Percentiles rank a stretch among this genome's conserved stretches.
phyloP scores from a whole-genome alignment of 768 basidiomycete species.

The Hortiboletus flavorubellus region DNA sequence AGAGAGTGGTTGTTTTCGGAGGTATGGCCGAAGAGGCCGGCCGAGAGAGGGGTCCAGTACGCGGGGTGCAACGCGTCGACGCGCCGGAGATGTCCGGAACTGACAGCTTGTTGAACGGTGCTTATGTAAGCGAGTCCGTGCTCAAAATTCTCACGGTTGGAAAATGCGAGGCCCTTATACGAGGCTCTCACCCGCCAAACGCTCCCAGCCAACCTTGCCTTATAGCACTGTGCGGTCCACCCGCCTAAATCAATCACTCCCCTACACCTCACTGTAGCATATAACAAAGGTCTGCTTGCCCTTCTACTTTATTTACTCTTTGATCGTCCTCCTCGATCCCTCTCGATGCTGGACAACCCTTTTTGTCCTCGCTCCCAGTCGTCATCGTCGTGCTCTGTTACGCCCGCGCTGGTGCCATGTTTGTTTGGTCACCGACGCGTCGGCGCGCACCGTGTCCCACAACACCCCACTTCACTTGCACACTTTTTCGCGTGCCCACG shows the following conservation, averaged over 20 bases:
- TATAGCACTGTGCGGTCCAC: conserved; percentile 35
- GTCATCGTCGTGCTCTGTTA: conserved; percentile 29
- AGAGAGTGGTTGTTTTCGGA: conserved; percentile 6
- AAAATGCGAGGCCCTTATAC: conserved; percentile 34
- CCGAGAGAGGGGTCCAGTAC: conserved; percentile 4
- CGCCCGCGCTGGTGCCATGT: conserved; percentile 19
- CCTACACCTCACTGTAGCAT: conserved; percentile 26
- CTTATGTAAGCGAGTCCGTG: conserved; percentile 37
- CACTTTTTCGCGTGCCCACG: conserved; percentile 29
- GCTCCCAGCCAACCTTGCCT: conserved; percentile 36
- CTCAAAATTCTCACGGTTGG: conserved; percentile 33
- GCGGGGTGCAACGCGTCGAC: conserved; percentile 11
- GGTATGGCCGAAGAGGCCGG: conserved; percentile 20
- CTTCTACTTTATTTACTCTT: conserved; percentile 20
- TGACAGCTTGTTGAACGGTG: conserved; percentile 31
- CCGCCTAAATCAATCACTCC: conserved; percentile 33
- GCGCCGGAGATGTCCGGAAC: conserved; percentile 24
- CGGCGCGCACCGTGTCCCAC: conserved; percentile 29
- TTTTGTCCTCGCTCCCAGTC: conserved; percentile 11
- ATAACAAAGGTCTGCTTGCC: conserved; percentile 28
- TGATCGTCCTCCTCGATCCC: conserved; percentile 25
- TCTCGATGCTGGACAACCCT: conserved; percentile 12
- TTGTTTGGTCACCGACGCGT: conserved; percentile 42
- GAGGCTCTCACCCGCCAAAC: conserved; percentile 38
- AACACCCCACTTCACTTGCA: conserved; percentile 28